A percentile compares a stretch with the other conserved stretches of the same genome.
phyloP scores from a whole-genome alignment of 768 basidiomycete genomes.

The Tulasnella sp. region DNA sequence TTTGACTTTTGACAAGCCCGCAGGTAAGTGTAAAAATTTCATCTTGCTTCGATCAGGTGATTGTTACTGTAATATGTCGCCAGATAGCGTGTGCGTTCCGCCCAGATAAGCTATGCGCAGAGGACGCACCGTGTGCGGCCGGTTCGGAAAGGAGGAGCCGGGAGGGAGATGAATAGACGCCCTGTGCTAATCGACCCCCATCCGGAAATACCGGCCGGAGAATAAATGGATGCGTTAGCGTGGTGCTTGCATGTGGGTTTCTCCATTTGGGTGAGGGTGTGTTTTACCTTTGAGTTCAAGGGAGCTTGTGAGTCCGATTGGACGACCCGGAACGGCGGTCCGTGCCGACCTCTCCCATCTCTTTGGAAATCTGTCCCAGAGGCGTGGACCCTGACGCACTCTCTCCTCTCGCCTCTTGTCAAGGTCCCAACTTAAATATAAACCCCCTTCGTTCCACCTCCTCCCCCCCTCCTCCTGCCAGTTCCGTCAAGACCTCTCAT shows the following conservation, averaged over 20 bases:
- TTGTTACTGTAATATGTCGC: background rate
- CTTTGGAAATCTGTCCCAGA: background rate
- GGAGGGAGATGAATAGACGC: background rate
- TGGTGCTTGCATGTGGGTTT: background rate
- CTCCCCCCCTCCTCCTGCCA: background rate
- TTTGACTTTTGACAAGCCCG: background rate
- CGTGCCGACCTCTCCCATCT: background rate
- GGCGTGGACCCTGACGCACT: background rate
- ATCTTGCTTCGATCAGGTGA: background rate
- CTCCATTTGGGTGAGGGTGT: background rate
- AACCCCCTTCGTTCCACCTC: background rate
- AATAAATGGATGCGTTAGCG: background rate
- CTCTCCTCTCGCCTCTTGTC: background rate
- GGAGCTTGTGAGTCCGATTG: slow-evolving; percentile 6
- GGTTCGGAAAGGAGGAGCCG: background rate
- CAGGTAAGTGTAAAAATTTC: background rate
- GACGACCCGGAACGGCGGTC: background rate
- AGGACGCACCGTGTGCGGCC: background rate
- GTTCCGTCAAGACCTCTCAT: background rate
- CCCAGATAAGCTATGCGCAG: background rate
- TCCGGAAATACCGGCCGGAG: slow-evolving; percentile 6
- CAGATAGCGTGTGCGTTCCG: background rate
- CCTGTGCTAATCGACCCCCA: background rate
- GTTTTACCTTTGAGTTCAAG: slow-evolving; percentile 12
- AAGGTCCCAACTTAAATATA: slow-evolving; percentile 8